Conservation (phyloP, 2,329 filamentous ascomycete genomes). For the Phoma sp. region DNA sequence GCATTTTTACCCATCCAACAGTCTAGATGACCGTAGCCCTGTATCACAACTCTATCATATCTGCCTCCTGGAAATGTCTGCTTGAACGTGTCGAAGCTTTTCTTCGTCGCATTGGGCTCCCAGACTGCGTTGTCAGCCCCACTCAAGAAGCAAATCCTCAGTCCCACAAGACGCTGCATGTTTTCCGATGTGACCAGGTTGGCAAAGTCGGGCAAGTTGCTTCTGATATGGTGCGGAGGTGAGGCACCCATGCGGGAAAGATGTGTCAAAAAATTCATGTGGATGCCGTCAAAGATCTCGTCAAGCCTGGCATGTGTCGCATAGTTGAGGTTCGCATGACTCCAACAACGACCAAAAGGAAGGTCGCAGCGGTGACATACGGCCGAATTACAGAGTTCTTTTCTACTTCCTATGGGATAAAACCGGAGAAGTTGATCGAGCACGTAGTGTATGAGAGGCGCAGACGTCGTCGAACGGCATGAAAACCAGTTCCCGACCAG, state of each 20-base stretch:
- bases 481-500: constrained; percentile 21
- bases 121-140: constrained; percentile 58
- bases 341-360: constrained; percentile 67
- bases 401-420: constrained; percentile 57
- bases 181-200: constrained; percentile 15
- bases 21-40: constrained; percentile 66
- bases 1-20: constrained; percentile 67
- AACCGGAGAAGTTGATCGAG: constrained; percentile 60
- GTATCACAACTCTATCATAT: constrained; percentile 61
- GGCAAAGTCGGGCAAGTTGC: constrained; percentile 4
- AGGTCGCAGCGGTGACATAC: constrained; percentile 66
- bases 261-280: constrained; percentile 63
- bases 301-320: constrained; percentile 58
- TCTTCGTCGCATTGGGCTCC: constrained; percentile 59
- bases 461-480: constrained; percentile 6
- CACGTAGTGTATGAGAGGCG: constrained; percentile 18
- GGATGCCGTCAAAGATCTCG: constrained; percentile 66
- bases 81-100: constrained; percentile 60
- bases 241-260: constrained; percentile 61
- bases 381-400: constrained; percentile 66
- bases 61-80: constrained; percentile 57
- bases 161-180: constrained; percentile 12
- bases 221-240: constrained; percentile 13
- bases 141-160: constrained; percentile 22
- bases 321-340: constrained; percentile 68